Percentiles rank a stretch among this genome's conserved stretches.
Evolutionary conservation across 2,329 filamentous ascomycete species (phyloP).

Genomic region (Mycosphaerella sp.): DNA sequence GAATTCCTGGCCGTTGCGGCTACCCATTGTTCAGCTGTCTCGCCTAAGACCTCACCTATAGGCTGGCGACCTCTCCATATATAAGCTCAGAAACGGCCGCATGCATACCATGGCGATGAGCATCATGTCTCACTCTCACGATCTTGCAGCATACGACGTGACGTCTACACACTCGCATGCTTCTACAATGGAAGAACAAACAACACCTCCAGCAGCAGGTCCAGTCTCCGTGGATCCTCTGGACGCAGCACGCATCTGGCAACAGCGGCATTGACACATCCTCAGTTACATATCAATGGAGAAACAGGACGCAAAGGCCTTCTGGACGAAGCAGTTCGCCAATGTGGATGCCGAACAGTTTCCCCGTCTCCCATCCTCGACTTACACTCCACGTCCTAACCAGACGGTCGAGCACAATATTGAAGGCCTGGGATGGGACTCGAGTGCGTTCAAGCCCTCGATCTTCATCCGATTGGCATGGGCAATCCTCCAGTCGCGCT

Average conservation of each 20-base stretch:
- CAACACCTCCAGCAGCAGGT: too few species aligned
- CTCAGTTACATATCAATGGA: background rate
- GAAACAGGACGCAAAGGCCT: background rate
- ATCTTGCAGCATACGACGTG: too few species aligned
- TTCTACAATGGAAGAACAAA: too few species aligned
- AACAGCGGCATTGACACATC: background rate
- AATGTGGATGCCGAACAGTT: constrained; percentile 34
- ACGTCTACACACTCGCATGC: too few species aligned
- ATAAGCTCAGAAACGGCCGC: too few species aligned
- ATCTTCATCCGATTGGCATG: constrained; percentile 13
- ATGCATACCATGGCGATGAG: too few species aligned
- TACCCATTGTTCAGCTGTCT: too few species aligned
- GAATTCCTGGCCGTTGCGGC: too few species aligned
- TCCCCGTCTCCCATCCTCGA: constrained; percentile 29
- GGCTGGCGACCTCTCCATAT: too few species aligned
- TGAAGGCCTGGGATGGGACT: constrained; percentile 11
- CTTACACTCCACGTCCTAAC: constrained; percentile 23
- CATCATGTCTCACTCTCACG: too few species aligned
- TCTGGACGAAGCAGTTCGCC: constrained; percentile 32
- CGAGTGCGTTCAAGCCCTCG: constrained; percentile 11
- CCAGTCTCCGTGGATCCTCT: too few species aligned
- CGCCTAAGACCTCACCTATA: too few species aligned
- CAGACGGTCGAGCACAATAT: constrained; percentile 26
- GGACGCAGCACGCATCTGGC: background rate
- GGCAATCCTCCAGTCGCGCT: constrained; percentile 10